phyloP scores from a whole-genome alignment of 176 grass and related monocot genomes.

The Metroxylon sagu region DNA sequence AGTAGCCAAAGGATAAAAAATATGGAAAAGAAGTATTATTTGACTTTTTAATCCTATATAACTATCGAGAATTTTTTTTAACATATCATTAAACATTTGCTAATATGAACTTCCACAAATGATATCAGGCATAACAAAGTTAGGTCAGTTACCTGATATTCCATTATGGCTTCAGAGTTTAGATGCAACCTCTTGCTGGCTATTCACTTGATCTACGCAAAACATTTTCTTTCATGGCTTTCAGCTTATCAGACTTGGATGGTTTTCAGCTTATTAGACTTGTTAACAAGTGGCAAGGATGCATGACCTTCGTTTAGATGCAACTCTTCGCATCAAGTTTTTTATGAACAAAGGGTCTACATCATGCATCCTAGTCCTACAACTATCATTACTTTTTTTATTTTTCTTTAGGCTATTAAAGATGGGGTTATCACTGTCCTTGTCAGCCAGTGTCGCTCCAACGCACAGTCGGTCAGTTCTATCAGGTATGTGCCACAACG shows the following conservation, averaged over 20 bases:
- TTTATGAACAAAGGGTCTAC: too few relatives aligned
- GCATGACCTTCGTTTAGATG: slow-evolving; percentile 27
- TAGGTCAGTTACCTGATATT: slow-evolving; percentile 30
- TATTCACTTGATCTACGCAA: not conserved
- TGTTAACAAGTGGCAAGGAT: slow-evolving; percentile 29
- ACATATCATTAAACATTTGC: too few relatives aligned
- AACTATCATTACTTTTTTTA: not conserved
- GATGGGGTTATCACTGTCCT: slow-evolving; percentile 80
- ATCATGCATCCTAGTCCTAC: not conserved
- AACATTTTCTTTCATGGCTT: not conserved
- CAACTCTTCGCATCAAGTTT: not conserved
- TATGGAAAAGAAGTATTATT: too few relatives aligned
- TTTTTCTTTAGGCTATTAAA: slow-evolving; percentile 51
- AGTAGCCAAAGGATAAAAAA: too few relatives aligned
- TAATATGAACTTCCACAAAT: not conserved
- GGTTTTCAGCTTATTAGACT: slow-evolving; percentile 39
- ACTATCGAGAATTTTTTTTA: too few relatives aligned
- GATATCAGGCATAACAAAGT: slow-evolving; percentile 45
- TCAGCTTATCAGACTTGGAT: slow-evolving; percentile 56
- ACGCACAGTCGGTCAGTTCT: slow-evolving; percentile 46
- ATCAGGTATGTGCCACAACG: slow-evolving; percentile 31
- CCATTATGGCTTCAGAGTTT: too few relatives aligned
- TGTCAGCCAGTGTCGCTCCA: slow-evolving; percentile 43
- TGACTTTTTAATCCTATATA: too few relatives aligned
- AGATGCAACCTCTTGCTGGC: too few relatives aligned